Base-by-base conservation (phyloP, 805 yeast species). In the Wickerhamiella slavikovae region DNA sequence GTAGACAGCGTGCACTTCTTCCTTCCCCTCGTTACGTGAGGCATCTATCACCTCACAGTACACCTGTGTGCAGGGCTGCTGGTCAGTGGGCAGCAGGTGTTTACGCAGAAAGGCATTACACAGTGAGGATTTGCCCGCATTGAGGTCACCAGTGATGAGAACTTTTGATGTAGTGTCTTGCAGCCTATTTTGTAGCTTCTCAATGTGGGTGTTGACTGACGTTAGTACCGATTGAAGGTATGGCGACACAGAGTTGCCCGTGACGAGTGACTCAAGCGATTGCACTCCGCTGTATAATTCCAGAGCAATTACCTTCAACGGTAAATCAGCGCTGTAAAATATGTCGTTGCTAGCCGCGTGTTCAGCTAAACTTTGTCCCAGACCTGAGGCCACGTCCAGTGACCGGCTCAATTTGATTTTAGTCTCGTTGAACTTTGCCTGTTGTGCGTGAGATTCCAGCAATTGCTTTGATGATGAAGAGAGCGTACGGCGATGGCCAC, bases 61-160 rank as follows among this genome's bases (percentile, higher is more conserved):
- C 0, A 89, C 94, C 36, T 78, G 72, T 0, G 99, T 89, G 44
- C 95, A 82, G 2, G 99, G 99, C 47, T 89, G 93, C 45, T 89
- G 98, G 51, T 89, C 99, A 44, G 77, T 93, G 0, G 99, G 98
- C 28, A 89, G 54, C 3, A 89, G 52, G 29, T 68, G 66, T 29
- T 89, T 63, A 39, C 83, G 61, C 35, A 89, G 54, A 24, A 89
- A 56, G 1, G 94, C 85, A 47, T 89, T 89, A 52, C 98, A 89
- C 43, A 89, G 80, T 1, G 93, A 77, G 1, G 95, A 80, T 46
- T 89, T 89, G 3, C 99, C 99, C 0, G 98, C 76, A 47, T 89
- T 89, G 39, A 89, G 63, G 49, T 89, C 99, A 29, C 99, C 99
- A 2, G 98, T 91, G 22, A 89, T 83, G 36, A 89, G 71, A 1